Base-by-base conservation (phyloP, 2,329 filamentous ascomycete species). In the Claviceps sp. region DNA sequence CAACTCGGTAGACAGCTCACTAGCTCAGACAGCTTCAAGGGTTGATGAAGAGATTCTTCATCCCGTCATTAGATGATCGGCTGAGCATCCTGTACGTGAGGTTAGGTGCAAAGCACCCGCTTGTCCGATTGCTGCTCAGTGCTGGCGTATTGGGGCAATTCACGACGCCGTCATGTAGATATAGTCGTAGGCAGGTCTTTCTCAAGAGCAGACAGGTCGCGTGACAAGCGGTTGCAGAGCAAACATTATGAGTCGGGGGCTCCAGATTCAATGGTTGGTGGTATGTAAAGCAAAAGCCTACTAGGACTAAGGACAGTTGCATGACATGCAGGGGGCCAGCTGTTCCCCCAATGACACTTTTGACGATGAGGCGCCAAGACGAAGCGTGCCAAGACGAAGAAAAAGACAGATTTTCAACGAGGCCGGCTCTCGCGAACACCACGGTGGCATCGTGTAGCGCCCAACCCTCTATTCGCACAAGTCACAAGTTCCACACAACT, bases 391-490 rank as follows among this genome's bases (percentile, higher is more conserved):
- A 34, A 45, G 13, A 39, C 38, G 2, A n/a, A 40, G 38, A 40
- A 39, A n/a, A n/a, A n/a, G n/a, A n/a, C n/a, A n/a, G n/a, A n/a
- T 24, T 41, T 47, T 44, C 37, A 41, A 19, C 10, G 40, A 16
- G 40, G 38, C 52, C 46, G 52, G 52, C 52, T 51, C 40, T 51
- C 49, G 52, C 52, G 24, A 40, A 24, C 34, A 51, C 37, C 45
- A 51, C 16, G 41, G 48, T 51, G 46, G 47, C 45, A 51, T 53
- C 37, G 4, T 42, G 24, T 26, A 17, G 40, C n/a, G 48, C 48
- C 26, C 6, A 16, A 24, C 24, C 17, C 17, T 13, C 26, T 43
- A 43, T 44, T 16, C 4, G 43, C 10, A n/a, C 22, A 45, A 43
- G 11, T 42, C 17, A 43, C 14, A 11, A 14, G 14, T 43, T 43